Percentiles rank a stretch among this genome's conserved stretches.
These are phyloP conservation scores for Urtica urens DNA, from an alignment of 306 rosid genomes.

Conservation along the genomic window DNA sequence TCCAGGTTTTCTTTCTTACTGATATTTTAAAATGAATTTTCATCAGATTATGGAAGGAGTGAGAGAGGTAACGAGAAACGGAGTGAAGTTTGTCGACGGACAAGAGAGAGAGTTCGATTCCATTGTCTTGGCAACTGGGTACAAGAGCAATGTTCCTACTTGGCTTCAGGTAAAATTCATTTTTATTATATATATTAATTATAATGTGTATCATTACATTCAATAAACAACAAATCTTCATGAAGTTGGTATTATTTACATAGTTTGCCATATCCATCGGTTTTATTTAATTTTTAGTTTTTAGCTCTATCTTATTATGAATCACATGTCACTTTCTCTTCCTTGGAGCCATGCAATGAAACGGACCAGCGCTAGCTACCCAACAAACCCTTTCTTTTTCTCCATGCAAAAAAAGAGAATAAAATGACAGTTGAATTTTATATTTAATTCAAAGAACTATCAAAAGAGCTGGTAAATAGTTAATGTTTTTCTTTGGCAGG, in stretches of 20 bases:
- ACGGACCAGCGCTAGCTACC: constrained; percentile 16
- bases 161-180: constrained; percentile 73
- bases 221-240: background rate
- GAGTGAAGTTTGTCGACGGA: constrained; percentile 79
- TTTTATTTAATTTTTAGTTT: constrained; percentile 25
- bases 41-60: constrained; percentile 61
- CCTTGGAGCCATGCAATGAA: constrained; percentile 33
- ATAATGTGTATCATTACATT: background rate
- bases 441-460: too few relatives aligned
- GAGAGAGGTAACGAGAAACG: constrained; percentile 78
- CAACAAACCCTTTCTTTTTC: constrained; percentile 56
- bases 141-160: constrained; percentile 84
- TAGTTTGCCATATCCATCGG: too few relatives aligned
- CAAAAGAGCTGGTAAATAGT: too few relatives aligned
- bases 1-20: too few relatives aligned
- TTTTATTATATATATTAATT: background rate
- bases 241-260: too few relatives aligned
- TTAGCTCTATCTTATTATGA: constrained; percentile 49
- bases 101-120: constrained; percentile 81
- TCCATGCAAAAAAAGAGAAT: constrained; percentile 55
- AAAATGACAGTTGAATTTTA: constrained; percentile 27
- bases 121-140: constrained; percentile 94
- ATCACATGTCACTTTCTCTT: constrained; percentile 39
- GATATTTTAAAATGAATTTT: too few relatives aligned
- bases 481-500: constrained; percentile 17